Percentiles rank a stretch among this genome's conserved stretches.
These are phyloP conservation scores for Dacryopinax spathularia DNA, from an alignment of 768 basidiomycete species.

Conservation along the genomic window DNA sequence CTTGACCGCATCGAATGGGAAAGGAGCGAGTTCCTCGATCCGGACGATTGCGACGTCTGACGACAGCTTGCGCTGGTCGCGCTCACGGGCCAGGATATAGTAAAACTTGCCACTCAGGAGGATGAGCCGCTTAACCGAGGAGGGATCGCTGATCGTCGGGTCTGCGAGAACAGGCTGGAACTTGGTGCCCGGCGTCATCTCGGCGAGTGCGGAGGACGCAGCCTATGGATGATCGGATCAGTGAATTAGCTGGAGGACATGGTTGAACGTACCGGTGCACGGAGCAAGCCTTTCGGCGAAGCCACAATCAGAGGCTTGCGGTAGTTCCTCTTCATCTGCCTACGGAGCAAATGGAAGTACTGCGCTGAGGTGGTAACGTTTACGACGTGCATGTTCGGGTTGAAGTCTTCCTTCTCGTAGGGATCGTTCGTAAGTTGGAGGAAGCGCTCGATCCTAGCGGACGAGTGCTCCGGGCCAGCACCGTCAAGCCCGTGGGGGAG, in stretches of 20 bases:
- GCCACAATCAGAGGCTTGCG: conserved; percentile 76
- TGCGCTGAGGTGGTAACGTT: conserved; percentile 84
- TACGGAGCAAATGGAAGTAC: conserved; percentile 82
- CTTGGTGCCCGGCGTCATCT: conserved; percentile 41
- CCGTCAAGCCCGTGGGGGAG: conserved; percentile 86
- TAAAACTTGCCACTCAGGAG: conserved; percentile 73
- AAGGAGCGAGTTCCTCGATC: conserved; percentile 77
- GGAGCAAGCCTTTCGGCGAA: conserved; percentile 68
- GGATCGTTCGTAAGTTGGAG: conserved; percentile 80
- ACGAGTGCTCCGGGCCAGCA: conserved; percentile 88
- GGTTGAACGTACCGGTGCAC: conserved; percentile 46
- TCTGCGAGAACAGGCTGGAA: conserved; percentile 62
- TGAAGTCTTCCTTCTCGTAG: conserved; percentile 26
- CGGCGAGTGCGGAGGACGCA: conserved; percentile 52
- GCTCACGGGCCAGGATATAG: conserved; percentile 68
- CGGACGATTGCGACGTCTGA: conserved; percentile 52
- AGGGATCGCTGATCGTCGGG: conserved; percentile 16
- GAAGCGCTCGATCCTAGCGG: conserved; percentile 75
- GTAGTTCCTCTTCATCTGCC: conserved; percentile 74
- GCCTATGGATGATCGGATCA: conserved; percentile 33
- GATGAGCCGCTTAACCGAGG: conserved; percentile 46
- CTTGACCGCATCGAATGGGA: conserved; percentile 53
- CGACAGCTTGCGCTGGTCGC: conserved; percentile 35
- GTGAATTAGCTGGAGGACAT: background rate
- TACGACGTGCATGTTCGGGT: conserved; percentile 71